Conservation (phyloP, 257 asterid genomes). For the Thymus quinquecostatus region DNA sequence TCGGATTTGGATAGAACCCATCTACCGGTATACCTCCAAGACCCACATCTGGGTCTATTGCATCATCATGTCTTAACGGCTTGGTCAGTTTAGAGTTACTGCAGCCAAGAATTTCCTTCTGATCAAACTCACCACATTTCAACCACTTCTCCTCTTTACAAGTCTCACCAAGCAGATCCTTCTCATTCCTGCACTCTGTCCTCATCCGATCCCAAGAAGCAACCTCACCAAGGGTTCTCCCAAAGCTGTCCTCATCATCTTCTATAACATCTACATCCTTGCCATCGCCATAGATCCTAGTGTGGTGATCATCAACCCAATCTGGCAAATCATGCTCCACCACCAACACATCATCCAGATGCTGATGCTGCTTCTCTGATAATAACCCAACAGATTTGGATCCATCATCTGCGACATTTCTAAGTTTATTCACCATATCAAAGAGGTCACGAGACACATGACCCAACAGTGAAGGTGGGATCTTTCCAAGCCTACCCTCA, state of each 20-base stretch:
- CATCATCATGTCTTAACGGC: constrained; percentile 57
- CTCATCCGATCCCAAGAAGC: constrained; percentile 95
- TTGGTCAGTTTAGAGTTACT: constrained; percentile 50
- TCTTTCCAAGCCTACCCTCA: constrained; percentile 74
- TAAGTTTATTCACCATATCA: constrained; percentile 66
- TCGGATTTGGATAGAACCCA: constrained; percentile 83
- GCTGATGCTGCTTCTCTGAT: constrained; percentile 72
- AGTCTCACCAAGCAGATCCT: constrained; percentile 70
- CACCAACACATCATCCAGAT: constrained; percentile 79
- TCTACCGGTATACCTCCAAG: constrained; percentile 82
- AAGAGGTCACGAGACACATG: constrained; percentile 78
- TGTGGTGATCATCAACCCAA: constrained; percentile 90
- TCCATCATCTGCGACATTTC: constrained; percentile 76
- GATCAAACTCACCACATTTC: constrained; percentile 75
- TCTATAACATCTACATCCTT: constrained; percentile 86
- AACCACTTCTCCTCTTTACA: constrained; percentile 90
- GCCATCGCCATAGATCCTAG: constrained; percentile 67
- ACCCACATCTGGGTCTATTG: constrained; percentile 77
- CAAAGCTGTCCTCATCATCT: constrained; percentile 97
- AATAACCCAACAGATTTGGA: constrained; percentile 61
- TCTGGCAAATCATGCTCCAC: constrained; percentile 95
- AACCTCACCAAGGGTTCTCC: constrained; percentile 96
- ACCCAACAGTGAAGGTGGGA: constrained; percentile 59
- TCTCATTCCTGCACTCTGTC: constrained; percentile 62
- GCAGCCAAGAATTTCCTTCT: constrained; percentile 69